phyloP scores from a whole-genome alignment of 495 filamentous ascomycete species.

The Annulohypoxylon moriforme region DNA sequence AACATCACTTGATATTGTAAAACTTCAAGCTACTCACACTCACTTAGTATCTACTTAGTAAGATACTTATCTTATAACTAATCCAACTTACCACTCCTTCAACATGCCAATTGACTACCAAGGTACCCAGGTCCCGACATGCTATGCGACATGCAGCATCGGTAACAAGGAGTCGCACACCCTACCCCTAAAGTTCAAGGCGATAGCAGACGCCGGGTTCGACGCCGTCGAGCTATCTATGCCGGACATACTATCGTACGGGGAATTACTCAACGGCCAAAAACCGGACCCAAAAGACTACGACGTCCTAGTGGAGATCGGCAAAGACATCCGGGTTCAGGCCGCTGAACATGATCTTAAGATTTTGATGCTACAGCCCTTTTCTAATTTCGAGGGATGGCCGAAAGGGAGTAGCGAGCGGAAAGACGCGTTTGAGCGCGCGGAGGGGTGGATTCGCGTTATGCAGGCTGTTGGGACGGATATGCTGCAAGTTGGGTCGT shows the following conservation, averaged over 20 bases:
- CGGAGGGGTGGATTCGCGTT: conserved; percentile 75
- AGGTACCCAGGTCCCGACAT: conserved; percentile 62
- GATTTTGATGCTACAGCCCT: conserved; percentile 82
- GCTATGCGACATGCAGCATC: conserved; percentile 75
- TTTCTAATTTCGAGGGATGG: conserved; percentile 86
- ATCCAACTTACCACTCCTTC: not conserved
- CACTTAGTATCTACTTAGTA: not conserved
- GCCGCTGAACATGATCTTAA: conserved; percentile 64
- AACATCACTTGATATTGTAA: not conserved
- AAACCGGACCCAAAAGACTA: conserved; percentile 67
- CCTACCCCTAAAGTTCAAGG: conserved; percentile 72
- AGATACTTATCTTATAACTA: not conserved
- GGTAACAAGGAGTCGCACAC: conserved; percentile 62
- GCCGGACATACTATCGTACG: conserved; percentile 77
- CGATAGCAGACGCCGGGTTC: conserved; percentile 75
- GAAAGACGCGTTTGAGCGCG: conserved; percentile 72
- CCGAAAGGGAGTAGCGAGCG: conserved; percentile 65
- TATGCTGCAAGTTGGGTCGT: conserved; percentile 82
- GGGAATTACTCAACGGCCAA: conserved; percentile 59
- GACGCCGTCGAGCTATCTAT: conserved; percentile 78
- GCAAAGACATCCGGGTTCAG: conserved; percentile 61
- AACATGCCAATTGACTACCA: conserved; percentile 46
- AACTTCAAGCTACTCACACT: not conserved
- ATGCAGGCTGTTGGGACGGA: conserved; percentile 78
- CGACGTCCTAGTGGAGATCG: conserved; percentile 62